A percentile compares a stretch with the other conserved stretches of the same genome.
Conservation (phyloP, 2,329 filamentous ascomycete genomes). For the Ascochyta pisi region DNA sequence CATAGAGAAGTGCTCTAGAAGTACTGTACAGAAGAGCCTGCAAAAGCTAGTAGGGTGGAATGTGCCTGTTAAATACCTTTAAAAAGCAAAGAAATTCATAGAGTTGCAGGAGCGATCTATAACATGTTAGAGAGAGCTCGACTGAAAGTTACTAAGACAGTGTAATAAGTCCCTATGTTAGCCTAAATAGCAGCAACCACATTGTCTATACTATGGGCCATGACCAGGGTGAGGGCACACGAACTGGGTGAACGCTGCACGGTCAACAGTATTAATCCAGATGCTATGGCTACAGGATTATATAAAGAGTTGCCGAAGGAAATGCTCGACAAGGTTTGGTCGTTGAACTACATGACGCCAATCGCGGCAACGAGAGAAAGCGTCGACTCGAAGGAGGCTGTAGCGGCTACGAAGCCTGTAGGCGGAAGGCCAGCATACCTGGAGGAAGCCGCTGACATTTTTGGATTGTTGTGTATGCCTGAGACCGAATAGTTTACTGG, state of each 20-base stretch:
- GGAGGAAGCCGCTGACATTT: conserved; percentile 72
- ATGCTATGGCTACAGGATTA: conserved; percentile 57
- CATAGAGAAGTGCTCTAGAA: too few relatives aligned
- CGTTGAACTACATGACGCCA: conserved; percentile 67
- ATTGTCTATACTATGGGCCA: conserved; percentile 46
- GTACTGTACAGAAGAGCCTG: too few relatives aligned
- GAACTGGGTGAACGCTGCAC: conserved; percentile 65
- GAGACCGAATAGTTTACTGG: conserved; percentile 77
- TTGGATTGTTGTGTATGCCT: conserved; percentile 73
- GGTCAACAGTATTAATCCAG: conserved; percentile 68
- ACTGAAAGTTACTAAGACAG: too few relatives aligned
- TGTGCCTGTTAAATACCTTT: too few relatives aligned
- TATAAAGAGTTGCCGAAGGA: conserved; percentile 58
- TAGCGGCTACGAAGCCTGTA: conserved; percentile 60
- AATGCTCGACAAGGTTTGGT: conserved; percentile 64
- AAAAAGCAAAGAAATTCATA: too few relatives aligned
- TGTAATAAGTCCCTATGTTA: too few relatives aligned
- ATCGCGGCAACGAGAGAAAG: conserved; percentile 58
- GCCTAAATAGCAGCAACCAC: too few relatives aligned
- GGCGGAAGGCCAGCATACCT: conserved; percentile 67
- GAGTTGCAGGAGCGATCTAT: too few relatives aligned
- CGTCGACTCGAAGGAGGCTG: conserved; percentile 58
- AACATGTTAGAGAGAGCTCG: too few relatives aligned
- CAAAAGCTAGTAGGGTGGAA: too few relatives aligned
- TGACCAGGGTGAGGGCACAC: conserved; percentile 68